Evolutionary conservation across 768 basidiomycete species (phyloP).

Genomic region (Boletus pseudopeckii): DNA sequence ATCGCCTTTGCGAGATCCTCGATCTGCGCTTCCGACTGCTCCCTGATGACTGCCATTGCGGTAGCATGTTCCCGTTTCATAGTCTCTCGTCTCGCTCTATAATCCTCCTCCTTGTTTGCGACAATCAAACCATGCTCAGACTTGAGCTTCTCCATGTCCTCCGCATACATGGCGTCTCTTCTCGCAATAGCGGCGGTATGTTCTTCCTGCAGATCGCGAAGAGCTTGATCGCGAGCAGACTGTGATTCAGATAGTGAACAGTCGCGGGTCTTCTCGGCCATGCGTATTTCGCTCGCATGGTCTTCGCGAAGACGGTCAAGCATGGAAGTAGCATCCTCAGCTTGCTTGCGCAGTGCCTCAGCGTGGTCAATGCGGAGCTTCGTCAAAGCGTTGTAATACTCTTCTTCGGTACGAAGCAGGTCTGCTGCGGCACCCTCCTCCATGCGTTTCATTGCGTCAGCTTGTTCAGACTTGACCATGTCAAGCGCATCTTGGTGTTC

Average conservation of each 20-base stretch:
- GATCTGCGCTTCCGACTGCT: slow-evolving; percentile 43
- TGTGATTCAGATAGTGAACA: slow-evolving; percentile 74
- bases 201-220: slow-evolving; percentile 70
- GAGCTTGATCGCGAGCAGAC: slow-evolving; percentile 55
- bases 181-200: slow-evolving; percentile 62
- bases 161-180: slow-evolving; percentile 61
- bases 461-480: slow-evolving; percentile 52
- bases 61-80: slow-evolving; percentile 36
- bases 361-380: slow-evolving; percentile 74
- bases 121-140: slow-evolving; percentile 56
- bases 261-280: slow-evolving; percentile 71
- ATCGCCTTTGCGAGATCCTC: slow-evolving; percentile 58
- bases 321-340: slow-evolving; percentile 54
- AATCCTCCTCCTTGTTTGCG: slow-evolving; percentile 58
- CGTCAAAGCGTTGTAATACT: slow-evolving; percentile 77
- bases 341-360: slow-evolving; percentile 58
- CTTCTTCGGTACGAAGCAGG: slow-evolving; percentile 70
- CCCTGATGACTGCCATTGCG: slow-evolving; percentile 27
- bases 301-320: slow-evolving; percentile 75
- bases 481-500: slow-evolving; percentile 53
- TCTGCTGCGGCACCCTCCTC: slow-evolving; percentile 55
- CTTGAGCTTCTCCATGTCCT: slow-evolving; percentile 64
- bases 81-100: slow-evolving; percentile 36
- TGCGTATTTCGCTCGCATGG: slow-evolving; percentile 68
- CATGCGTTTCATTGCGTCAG: slow-evolving; percentile 53